Base-by-base conservation (phyloP, 1,284 basidiomycete genomes). In the Singerocomus inundabilis region DNA sequence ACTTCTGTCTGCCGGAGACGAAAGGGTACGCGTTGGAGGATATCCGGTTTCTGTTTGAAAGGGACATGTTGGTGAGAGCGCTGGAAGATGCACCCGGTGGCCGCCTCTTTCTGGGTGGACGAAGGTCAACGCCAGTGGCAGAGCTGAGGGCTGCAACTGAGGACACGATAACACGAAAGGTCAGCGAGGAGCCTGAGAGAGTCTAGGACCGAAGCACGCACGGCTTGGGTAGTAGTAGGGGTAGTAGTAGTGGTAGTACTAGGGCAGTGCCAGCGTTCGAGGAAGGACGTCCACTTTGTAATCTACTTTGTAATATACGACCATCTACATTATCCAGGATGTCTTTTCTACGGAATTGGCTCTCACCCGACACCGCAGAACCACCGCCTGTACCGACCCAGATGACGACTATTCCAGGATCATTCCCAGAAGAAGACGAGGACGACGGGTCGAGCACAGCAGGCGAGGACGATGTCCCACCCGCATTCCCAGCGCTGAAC, bases 401-500 rank as follows among this genome's bases (percentile, higher is more conserved):
- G 2, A 12, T 4, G 21, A 21, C 13, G 6, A 34, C 60, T 1
- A 46, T 65, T 21, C 63, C 64, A 13, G 63, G 65, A 7, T 53
- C 62, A 10, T 55, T 59, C 40, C 39, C 32, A 25, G 73, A 74
- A n/a, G 74, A 77, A 11, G 73, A 76, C 13, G 77, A 77, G 5
- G 78, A 79, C 15, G 75, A 78, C 41, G 78, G 76, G 28, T 75
- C 77, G 5, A 78, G 75, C 48, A 80, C 77, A 0, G 82, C 83
- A 57, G 76, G 78, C 37, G 80, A 85, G 52, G 78, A 85, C 53
- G 87, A 93, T 59, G 64, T 68, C 3, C 85, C 92, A 1, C 93
- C 94, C 4, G 82, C 84, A 0, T 97, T 97, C 67, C 95, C 94
- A 6, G 80, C 84, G 24, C 73, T 83, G 5, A 78, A 84, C 64